Evolutionary conservation across 2,329 filamentous ascomycete species (phyloP).

Genomic region (Ascochyta lentis): DNA sequence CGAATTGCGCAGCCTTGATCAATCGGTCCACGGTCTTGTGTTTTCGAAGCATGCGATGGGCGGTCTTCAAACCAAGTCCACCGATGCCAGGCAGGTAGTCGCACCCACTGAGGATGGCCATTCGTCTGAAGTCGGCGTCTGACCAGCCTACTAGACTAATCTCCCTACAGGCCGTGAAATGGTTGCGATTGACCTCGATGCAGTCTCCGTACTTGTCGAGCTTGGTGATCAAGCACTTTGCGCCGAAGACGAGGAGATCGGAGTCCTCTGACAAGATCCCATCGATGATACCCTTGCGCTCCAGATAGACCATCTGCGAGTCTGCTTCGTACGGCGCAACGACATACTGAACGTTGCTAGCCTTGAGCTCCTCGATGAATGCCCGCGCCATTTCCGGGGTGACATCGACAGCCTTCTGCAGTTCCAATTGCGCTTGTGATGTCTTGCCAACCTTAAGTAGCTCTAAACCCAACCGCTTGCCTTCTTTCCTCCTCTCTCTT

Average conservation of each 20-base stretch:
- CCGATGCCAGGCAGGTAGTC: constrained; percentile 90
- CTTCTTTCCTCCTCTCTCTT: constrained; percentile 76
- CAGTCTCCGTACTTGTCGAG: constrained; percentile 93
- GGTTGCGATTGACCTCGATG: constrained; percentile 85
- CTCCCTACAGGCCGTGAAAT: constrained; percentile 88
- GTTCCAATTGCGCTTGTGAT: constrained; percentile 79
- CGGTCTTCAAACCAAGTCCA: constrained; percentile 90
- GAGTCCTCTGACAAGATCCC: constrained; percentile 97
- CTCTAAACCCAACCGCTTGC: constrained; percentile 76
- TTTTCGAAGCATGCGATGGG: constrained; percentile 87
- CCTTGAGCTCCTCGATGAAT: constrained; percentile 90
- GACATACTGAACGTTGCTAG: constrained; percentile 78
- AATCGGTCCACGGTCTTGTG: constrained; percentile 86
- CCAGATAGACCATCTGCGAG: constrained; percentile 93
- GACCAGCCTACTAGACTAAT: constrained; percentile 91
- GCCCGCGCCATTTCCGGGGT: constrained; percentile 94
- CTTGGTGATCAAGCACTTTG: constrained; percentile 88
- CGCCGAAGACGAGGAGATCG: constrained; percentile 93
- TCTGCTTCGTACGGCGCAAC: constrained; percentile 98
- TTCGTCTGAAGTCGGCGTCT: constrained; percentile 86
- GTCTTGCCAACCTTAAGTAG: constrained; percentile 81
- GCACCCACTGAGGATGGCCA: constrained; percentile 96
- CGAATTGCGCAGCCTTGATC: constrained; percentile 83
- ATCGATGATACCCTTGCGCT: constrained; percentile 80
- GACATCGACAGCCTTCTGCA: constrained; percentile 95